Evolutionary conservation across 2,329 filamentous ascomycete species (phyloP).

Genomic region (Ophiocordyceps camponoti-floridani): DNA sequence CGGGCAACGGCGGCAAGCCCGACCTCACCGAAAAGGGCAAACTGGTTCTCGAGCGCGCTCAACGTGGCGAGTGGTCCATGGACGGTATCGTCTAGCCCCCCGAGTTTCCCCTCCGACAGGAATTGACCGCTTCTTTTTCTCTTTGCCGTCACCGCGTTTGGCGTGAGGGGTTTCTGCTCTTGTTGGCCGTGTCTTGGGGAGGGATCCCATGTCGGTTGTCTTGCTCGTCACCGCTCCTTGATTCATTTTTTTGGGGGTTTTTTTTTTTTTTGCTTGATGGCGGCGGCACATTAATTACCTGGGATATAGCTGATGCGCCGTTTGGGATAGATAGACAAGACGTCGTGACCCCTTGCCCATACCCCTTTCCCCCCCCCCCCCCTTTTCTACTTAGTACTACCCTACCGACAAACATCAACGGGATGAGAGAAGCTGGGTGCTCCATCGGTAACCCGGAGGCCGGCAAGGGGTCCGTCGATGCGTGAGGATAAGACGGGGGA

Average conservation of each 20-base stretch:
- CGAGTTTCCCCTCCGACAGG: background rate
- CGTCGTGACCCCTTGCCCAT: background rate
- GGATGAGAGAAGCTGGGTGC: background rate
- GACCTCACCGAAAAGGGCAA: constrained; percentile 35
- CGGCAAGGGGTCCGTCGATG: too few relatives aligned
- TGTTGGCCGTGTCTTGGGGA: too few relatives aligned
- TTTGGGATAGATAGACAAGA: constrained; percentile 1
- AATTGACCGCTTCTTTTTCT: too few relatives aligned
- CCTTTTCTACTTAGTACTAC: background rate
- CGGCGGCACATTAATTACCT: background rate
- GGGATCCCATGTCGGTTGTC: too few relatives aligned
- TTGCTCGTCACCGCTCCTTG: background rate
- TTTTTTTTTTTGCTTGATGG: background rate
- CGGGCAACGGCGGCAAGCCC: constrained; percentile 35
- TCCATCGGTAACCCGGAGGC: too few relatives aligned
- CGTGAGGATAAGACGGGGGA: too few relatives aligned
- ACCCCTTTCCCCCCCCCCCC: too few relatives aligned
- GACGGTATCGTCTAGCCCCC: constrained; percentile 19
- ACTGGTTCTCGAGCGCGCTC: constrained; percentile 30
- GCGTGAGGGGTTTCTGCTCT: too few relatives aligned
- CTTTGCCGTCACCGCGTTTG: too few relatives aligned
- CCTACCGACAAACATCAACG: background rate
- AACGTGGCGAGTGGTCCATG: constrained; percentile 33
- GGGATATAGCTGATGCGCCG: background rate
- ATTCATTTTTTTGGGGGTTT: background rate